These are phyloP conservation scores for Pichia sp. DNA, from an alignment of 1,139 yeast species.

Conservation along the genomic window DNA sequence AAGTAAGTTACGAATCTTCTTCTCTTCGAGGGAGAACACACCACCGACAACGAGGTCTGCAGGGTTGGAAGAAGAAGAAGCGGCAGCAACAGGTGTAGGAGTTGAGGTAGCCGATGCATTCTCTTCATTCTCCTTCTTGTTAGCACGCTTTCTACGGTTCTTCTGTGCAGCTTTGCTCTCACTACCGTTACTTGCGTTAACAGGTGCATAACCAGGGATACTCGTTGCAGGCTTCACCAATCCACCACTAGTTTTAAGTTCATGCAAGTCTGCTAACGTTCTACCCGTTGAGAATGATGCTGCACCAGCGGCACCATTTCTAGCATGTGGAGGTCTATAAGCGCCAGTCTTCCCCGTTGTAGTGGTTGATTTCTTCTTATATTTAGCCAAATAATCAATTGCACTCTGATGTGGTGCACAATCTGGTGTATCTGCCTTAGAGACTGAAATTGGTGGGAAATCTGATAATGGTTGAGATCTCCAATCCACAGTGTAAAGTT, in stretches of 20 bases:
- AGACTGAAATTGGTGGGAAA: constrained; percentile 43
- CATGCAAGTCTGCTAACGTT: constrained; percentile 52
- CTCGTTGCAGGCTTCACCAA: constrained; percentile 18
- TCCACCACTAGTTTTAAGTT: constrained; percentile 25
- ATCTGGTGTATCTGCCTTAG: constrained; percentile 33
- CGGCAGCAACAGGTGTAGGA: constrained; percentile 1
- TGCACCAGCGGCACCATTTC: constrained; percentile 20
- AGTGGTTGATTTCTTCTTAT: constrained; percentile 28
- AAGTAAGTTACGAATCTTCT: constrained; percentile 81
- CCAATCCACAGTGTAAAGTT: constrained; percentile 80
- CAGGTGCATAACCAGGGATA: constrained; percentile 30
- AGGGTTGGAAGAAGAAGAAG: constrained; percentile 6
- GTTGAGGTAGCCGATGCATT: constrained; percentile 13
- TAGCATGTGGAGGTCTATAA: constrained; percentile 22
- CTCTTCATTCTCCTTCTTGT: constrained; percentile 33
- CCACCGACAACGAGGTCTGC: constrained; percentile 51
- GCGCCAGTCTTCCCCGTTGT: constrained; percentile 36
- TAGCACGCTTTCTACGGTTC: constrained; percentile 75
- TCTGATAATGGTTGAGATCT: constrained; percentile 59
- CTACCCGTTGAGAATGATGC: constrained; percentile 25
- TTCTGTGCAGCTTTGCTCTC: constrained; percentile 49
- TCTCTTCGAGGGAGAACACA: constrained; percentile 70
- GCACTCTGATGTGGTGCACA: constrained; percentile 71
- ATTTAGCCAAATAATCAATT: constrained; percentile 42
- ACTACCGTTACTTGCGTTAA: constrained; percentile 29